Conservation (phyloP, 2,329 filamentous ascomycete genomes). For the Xylaria sp. region DNA sequence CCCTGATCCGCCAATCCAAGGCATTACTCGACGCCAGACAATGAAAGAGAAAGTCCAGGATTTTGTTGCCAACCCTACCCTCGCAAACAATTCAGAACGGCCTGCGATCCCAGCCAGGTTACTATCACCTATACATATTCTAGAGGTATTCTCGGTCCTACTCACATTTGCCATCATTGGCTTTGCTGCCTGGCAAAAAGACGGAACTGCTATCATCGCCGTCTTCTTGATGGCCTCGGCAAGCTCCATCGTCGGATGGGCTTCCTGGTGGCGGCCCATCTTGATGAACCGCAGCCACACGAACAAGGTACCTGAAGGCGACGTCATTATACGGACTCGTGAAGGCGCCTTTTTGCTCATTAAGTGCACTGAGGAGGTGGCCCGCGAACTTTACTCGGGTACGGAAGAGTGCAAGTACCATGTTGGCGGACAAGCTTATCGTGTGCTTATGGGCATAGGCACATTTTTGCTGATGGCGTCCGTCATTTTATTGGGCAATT, state of each 20-base stretch:
- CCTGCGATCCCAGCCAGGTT: conserved; percentile 61
- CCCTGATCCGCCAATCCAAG: conserved; percentile 33
- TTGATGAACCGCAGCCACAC: conserved; percentile 63
- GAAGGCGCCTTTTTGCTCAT: conserved; percentile 70
- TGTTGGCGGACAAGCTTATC: conserved; percentile 60
- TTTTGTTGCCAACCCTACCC: conserved; percentile 56
- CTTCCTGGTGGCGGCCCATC: conserved; percentile 67
- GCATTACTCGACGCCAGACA: conserved; percentile 51
- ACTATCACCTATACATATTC: conserved; percentile 64
- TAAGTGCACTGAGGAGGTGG: conserved; percentile 67
- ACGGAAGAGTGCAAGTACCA: conserved; percentile 70
- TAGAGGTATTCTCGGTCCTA: conserved; percentile 63
- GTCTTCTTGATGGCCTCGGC: conserved; percentile 63
- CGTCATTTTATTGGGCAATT: conserved; percentile 71
- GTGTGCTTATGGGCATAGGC: conserved; percentile 65
- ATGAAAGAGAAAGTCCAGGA: conserved; percentile 57
- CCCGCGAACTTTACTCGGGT: conserved; percentile 70
- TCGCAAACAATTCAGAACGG: conserved; percentile 52
- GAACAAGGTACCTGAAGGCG: conserved; percentile 63
- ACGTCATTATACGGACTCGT: conserved; percentile 71
- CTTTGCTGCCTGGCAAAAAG: conserved; percentile 55
- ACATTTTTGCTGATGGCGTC: conserved; percentile 71
- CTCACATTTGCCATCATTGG: conserved; percentile 61
- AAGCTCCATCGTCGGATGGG: conserved; percentile 65
- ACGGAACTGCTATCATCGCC: conserved; percentile 64